Conservation (phyloP, 805 yeast species). For the Wickerhamomyces queroliae region DNA sequence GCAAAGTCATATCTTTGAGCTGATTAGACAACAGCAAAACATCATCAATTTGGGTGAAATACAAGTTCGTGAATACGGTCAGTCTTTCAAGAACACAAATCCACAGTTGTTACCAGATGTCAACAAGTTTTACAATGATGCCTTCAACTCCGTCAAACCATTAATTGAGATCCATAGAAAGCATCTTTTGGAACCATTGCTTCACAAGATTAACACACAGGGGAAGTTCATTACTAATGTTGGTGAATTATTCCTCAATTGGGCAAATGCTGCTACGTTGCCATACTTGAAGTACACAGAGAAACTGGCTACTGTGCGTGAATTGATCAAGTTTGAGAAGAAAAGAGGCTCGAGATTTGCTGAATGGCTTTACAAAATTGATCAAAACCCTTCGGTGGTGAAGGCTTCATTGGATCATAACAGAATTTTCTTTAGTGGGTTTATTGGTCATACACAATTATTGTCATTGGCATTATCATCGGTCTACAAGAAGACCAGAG, state of each 20-base stretch:
- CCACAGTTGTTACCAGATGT: conserved; percentile 43
- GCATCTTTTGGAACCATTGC: conserved; percentile 50
- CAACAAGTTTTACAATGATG: conserved; percentile 51
- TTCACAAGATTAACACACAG: conserved; percentile 48
- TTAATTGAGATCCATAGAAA: conserved; percentile 51
- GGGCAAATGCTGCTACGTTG: conserved; percentile 54
- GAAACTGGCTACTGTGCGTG: conserved; percentile 54
- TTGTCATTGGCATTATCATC: conserved; percentile 60
- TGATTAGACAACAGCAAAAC: conserved; percentile 64
- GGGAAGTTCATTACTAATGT: conserved; percentile 64
- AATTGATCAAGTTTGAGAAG: conserved; percentile 43
- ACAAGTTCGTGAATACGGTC: conserved; percentile 54
- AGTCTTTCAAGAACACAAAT: conserved; percentile 29
- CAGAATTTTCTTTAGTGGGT: conserved; percentile 50
- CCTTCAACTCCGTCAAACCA: conserved; percentile 51
- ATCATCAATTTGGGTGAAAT: conserved; percentile 63
- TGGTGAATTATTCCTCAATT: conserved; percentile 55
- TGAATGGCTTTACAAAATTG: conserved; percentile 49
- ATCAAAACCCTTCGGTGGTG: conserved; percentile 39
- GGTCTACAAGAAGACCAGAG: conserved; percentile 43
- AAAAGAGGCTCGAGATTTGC: conserved; percentile 38
- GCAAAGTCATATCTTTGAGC: conserved; percentile 73
- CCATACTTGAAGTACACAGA: conserved; percentile 56
- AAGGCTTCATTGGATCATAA: conserved; percentile 42
- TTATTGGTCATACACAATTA: conserved; percentile 48